Percentiles rank a stretch among this genome's conserved stretches.
Conservation (phyloP, 805 yeast species). For the Starmera pachycereana region DNA sequence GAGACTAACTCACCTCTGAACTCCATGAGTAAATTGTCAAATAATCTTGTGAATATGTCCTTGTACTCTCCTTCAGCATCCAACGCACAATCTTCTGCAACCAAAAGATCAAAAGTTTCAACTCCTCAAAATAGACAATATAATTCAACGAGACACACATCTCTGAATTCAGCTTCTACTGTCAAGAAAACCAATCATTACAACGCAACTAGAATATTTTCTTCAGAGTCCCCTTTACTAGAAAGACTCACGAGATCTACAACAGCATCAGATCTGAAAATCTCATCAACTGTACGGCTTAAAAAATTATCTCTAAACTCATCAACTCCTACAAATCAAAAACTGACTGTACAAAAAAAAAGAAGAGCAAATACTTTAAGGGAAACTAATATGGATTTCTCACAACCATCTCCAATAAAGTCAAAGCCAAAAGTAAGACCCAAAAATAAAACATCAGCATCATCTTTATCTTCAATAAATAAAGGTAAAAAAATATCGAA, state of each 20-base stretch:
- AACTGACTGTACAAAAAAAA: no score
- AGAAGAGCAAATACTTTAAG: background rate
- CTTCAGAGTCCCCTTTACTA: conserved; percentile 11
- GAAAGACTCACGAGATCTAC: conserved; percentile 17
- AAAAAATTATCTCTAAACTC: background rate
- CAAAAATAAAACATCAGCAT: background rate
- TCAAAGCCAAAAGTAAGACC: background rate
- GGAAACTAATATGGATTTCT: background rate
- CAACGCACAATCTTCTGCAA: background rate
- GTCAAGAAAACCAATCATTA: conserved; percentile 1
- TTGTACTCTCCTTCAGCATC: conserved; percentile 4
- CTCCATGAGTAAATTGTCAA: conserved; percentile 1
- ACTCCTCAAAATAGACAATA: background rate
- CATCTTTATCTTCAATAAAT: background rate
- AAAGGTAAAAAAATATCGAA: background rate
- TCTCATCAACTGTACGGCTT: background rate
- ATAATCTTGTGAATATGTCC: background rate
- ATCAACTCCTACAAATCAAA: no score
- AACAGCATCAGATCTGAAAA: conserved; percentile 6
- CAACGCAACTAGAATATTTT: conserved; percentile 1
- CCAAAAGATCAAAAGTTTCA: background rate
- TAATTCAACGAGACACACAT: background rate
- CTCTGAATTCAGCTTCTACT: background rate
- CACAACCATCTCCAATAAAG: background rate
- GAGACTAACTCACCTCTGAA: no score